These are phyloP conservation scores for Blastobotrys raffinosifermentans DNA, from an alignment of 1,139 yeast species.

Conservation along the genomic window DNA sequence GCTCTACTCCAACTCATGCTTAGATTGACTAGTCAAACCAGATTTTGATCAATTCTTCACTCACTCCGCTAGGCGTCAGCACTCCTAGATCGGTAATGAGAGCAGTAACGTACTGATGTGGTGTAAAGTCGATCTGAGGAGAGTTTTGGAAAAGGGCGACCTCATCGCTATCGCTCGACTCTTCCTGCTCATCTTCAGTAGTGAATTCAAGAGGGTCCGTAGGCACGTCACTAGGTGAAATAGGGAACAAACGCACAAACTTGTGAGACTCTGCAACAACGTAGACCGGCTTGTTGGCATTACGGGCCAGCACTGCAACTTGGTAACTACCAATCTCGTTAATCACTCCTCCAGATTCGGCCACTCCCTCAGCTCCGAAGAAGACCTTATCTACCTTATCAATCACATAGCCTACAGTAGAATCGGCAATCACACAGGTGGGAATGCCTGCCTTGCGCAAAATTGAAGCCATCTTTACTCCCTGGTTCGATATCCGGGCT, in stretches of 20 bases:
- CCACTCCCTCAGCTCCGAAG: slow-evolving; percentile 98
- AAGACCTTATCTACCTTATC: slow-evolving; percentile 88
- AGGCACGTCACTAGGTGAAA: slow-evolving; percentile 89
- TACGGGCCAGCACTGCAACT: slow-evolving; percentile 86
- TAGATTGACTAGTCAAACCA: slow-evolving; percentile 68
- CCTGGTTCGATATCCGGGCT: slow-evolving; percentile 81
- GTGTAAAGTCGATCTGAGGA: slow-evolving; percentile 81
- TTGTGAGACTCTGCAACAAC: slow-evolving; percentile 93
- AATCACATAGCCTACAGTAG: slow-evolving; percentile 89
- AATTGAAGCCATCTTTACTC: slow-evolving; percentile 64
- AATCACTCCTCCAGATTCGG: slow-evolving; percentile 97
- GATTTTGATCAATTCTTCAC: slow-evolving; percentile 94
- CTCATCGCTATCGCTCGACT: slow-evolving; percentile 20
- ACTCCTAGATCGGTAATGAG: slow-evolving; percentile 95
- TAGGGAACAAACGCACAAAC: slow-evolving; percentile 91
- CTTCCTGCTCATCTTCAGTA: slow-evolving; percentile 25
- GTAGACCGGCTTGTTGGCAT: slow-evolving; percentile 87
- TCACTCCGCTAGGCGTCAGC: slow-evolving; percentile 93
- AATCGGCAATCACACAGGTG: slow-evolving; percentile 81
- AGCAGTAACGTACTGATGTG: slow-evolving; percentile 93
- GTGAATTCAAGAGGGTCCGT: slow-evolving; percentile 41
- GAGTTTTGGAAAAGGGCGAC: slow-evolving; percentile 24
- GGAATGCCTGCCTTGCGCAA: slow-evolving; percentile 81
- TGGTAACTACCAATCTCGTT: slow-evolving; percentile 95
- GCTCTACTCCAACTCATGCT: too few relatives aligned